Conservation (phyloP, 2,329 filamentous ascomycete species). For the Exophiala mesophila region DNA sequence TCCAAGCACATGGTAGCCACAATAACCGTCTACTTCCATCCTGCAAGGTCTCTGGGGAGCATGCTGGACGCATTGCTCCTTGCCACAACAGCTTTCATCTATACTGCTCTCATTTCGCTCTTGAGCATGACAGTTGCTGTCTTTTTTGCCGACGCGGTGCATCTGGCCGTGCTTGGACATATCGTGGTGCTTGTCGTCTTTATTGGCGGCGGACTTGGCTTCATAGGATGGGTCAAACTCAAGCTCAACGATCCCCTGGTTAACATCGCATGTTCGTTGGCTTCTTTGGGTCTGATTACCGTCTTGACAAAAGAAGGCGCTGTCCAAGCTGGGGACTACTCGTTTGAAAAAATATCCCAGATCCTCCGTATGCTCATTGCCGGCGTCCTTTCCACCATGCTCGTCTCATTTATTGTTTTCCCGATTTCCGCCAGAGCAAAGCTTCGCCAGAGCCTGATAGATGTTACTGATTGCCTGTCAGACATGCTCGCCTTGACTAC, state of each 20-base stretch:
- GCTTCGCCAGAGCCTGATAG: slow-evolving; percentile 68
- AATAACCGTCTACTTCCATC: slow-evolving; percentile 91
- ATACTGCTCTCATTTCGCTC: slow-evolving; percentile 69
- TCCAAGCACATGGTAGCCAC: slow-evolving; percentile 93
- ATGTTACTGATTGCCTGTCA: slow-evolving; percentile 68
- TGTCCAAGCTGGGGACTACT: slow-evolving; percentile 76
- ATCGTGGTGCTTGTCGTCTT: slow-evolving; percentile 75
- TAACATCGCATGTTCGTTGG: slow-evolving; percentile 77
- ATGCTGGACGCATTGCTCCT: slow-evolving; percentile 83
- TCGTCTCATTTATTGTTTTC: slow-evolving; percentile 72
- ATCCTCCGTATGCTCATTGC: slow-evolving; percentile 79
- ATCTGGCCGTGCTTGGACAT: slow-evolving; percentile 68
- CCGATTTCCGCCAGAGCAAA: slow-evolving; percentile 70
- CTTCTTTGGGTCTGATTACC: slow-evolving; percentile 83
- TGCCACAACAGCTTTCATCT: slow-evolving; percentile 71
- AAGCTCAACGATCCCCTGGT: slow-evolving; percentile 71
- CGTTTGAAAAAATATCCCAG: slow-evolving; percentile 73
- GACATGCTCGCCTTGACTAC: slow-evolving; percentile 80
- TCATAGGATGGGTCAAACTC: slow-evolving; percentile 84
- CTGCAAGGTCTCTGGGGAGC: slow-evolving; percentile 76
- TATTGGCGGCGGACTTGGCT: slow-evolving; percentile 77
- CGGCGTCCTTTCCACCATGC: slow-evolving; percentile 66
- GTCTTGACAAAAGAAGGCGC: slow-evolving; percentile 87
- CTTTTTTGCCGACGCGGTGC: slow-evolving; percentile 64
- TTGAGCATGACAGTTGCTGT: slow-evolving; percentile 86